Evolutionary conservation across 331 rosid genomes (phyloP), one percentile per base, ranked within the genome.

Genomic region (Malus hybrid): DNA sequence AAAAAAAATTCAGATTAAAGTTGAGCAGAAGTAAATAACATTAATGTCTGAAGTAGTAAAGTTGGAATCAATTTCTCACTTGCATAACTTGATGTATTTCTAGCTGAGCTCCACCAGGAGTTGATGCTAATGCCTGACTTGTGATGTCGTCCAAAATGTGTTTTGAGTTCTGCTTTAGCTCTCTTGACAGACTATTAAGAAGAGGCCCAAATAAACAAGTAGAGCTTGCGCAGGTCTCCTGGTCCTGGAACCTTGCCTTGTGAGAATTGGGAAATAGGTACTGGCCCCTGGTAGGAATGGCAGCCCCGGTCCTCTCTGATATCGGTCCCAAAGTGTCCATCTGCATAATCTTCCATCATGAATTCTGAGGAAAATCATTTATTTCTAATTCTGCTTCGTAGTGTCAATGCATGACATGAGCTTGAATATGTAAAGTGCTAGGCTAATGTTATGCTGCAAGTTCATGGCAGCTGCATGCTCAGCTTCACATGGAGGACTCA

Each of bases 261-360:
- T 36, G 42, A 36, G 42, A 36, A 36, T 36, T 56, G 93, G 97
- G 83, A 86, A 90, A 83, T 33, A 33, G 7, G 36, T 65, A 91
- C 82, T 93, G 97, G 34, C 98, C 98, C 88, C 98, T 88, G 4
- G 97, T 93, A 62, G 98, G 91, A 80, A 93, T 93, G 32, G 98
- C 98, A 56, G 97, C 98, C 84, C 98, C 98, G 19, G 97, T 91
- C 93, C 93, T 91, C 42, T 91, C 97, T 14, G 94, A 91, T 75
- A 91, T 88, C 19, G 98, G 97, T 10, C 93, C 98, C 78, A 91
- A 85, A 28, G 98, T 93, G 75, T 93, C 98, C 90, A 91, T 93
- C 83, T 93, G 98, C 31, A 96, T 91, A 59, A 93, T 96, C 87
- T 90, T 93, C 98, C 97, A 90, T 71, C 98, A 79, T 61, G 98